Percentiles rank a stretch among this genome's conserved stretches.
phyloP scores from a whole-genome alignment of 306 rosid species.

The Hippophae tibetana region DNA sequence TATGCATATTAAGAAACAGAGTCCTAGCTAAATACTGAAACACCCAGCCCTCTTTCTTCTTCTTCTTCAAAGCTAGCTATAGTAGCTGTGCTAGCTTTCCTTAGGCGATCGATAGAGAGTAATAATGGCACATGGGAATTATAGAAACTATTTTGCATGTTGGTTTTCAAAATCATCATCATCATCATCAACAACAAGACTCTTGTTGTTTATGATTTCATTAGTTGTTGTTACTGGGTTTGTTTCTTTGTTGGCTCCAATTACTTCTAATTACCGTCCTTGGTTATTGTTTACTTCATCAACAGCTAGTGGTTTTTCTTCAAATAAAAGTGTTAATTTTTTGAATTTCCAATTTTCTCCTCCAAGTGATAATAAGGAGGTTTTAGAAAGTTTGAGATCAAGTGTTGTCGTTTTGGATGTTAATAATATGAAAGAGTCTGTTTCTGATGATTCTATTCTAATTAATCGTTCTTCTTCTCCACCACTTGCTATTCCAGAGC shows the following conservation, averaged over 20 bases:
- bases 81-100: neutral
- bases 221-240: conserved; percentile 44
- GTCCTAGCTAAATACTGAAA: too few relatives aligned
- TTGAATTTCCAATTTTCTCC: neutral
- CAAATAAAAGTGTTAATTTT: neutral
- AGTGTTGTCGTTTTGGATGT: conserved; percentile 25
- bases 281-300: conserved; percentile 14
- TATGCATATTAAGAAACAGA: too few relatives aligned
- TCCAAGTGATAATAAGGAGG: conserved; percentile 6
- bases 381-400: conserved; percentile 28
- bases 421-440: conserved; percentile 29
- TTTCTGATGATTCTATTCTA: conserved; percentile 33
- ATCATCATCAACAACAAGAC: conserved; percentile 2
- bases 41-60: too few relatives aligned
- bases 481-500: conserved; percentile 16
- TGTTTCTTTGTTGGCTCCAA: conserved; percentile 45
- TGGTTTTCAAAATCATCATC: conserved; percentile 18
- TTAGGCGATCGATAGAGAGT: too few relatives aligned
- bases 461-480: conserved; percentile 47
- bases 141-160: conserved; percentile 20
- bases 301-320: neutral
- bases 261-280: conserved; percentile 13
- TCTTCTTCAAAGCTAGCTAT: neutral
- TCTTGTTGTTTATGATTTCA: conserved; percentile 41
- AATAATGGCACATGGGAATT: conserved; percentile 12